Conservation (phyloP, 352 stramenopile species). For the Nothophytophthora sp. region DNA sequence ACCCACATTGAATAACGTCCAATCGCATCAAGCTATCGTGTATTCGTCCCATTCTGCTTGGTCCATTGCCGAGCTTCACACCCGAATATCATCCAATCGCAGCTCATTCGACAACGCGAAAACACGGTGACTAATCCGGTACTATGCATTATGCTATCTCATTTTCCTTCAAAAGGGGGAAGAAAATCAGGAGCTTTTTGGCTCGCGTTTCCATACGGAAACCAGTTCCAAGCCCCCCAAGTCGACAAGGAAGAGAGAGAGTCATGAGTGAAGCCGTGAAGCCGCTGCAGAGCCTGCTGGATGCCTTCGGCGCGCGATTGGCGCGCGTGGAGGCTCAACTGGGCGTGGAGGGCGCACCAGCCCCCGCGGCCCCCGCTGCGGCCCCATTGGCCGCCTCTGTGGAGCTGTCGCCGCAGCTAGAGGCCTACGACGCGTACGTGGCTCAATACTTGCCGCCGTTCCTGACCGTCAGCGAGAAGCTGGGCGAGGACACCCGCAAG, state of each 20-base stretch:
- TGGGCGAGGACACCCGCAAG: slow-evolving; percentile 82
- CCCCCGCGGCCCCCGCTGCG: slow-evolving; percentile 7
- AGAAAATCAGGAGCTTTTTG: slow-evolving; percentile 24
- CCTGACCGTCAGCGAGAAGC: slow-evolving; percentile 63
- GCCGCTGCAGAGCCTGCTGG: slow-evolving; percentile 83
- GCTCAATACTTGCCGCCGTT: slow-evolving; percentile 84
- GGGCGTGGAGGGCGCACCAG: slow-evolving; percentile 39
- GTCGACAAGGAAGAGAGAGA: too few species aligned
- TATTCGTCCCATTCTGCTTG: too few species aligned
- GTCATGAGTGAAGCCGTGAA: slow-evolving; percentile 67
- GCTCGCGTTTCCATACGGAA: too few species aligned
- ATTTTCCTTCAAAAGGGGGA: slow-evolving; percentile 14
- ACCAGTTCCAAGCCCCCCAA: too few species aligned
- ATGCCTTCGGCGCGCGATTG: slow-evolving; percentile 78
- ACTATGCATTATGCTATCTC: too few species aligned
- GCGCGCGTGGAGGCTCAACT: slow-evolving; percentile 77
- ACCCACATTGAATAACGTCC: too few species aligned
- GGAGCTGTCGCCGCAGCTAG: slow-evolving; percentile 70
- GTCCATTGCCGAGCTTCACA: too few species aligned
- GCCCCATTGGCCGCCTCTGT: slow-evolving; percentile 13
- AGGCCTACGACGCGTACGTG: slow-evolving; percentile 93
- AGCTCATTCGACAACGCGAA: too few species aligned
- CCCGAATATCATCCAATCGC: too few species aligned
- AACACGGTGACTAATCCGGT: too few species aligned
- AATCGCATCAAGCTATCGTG: too few species aligned